phyloP scores from a whole-genome alignment of 1,284 basidiomycete species.

The Pseudozyma sp. region DNA sequence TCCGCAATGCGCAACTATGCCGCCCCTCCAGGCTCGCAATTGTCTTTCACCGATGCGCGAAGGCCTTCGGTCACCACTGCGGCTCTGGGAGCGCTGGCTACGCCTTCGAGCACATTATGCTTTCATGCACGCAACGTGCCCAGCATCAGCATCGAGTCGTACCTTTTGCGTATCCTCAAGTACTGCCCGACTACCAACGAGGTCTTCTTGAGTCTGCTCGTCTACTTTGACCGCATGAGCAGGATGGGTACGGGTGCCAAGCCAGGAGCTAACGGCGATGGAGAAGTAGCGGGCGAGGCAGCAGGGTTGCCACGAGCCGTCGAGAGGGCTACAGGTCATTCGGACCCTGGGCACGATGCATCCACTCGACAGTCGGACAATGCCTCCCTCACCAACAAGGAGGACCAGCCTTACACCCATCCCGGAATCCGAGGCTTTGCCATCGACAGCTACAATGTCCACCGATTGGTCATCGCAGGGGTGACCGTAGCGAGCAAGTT shows the following conservation, averaged over 20 bases:
- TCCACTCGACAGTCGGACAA: constrained; percentile 14
- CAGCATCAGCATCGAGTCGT: constrained; percentile 92
- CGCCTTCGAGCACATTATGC: constrained; percentile 84
- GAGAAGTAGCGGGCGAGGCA: constrained; percentile 49
- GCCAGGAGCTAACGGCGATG: constrained; percentile 47
- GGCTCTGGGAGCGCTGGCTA: constrained; percentile 80
- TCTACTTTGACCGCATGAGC: constrained; percentile 91
- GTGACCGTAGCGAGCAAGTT: constrained; percentile 99
- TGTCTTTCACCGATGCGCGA: constrained; percentile 53
- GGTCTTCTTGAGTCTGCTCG: constrained; percentile 91
- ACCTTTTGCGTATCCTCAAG: constrained; percentile 93
- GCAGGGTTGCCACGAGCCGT: constrained; percentile 48
- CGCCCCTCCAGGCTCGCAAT: constrained; percentile 42
- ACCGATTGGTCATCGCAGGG: constrained; percentile 94
- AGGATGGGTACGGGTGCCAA: constrained; percentile 73
- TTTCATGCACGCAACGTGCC: constrained; percentile 97
- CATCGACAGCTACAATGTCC: constrained; percentile 97
- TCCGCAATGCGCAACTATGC: constrained; percentile 17
- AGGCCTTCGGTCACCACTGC: constrained; percentile 75
- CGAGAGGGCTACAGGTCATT: constrained; percentile 28
- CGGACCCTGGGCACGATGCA: neutral
- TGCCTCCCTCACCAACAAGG: constrained; percentile 6
- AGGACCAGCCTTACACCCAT: constrained; percentile 28
- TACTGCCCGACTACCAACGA: constrained; percentile 99
- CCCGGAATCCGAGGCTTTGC: constrained; percentile 77